Evolutionary conservation across 139 green algal genomes (phyloP), one percentile per base, ranked within the genome.

Genomic region (Micromonas commoda): DNA sequence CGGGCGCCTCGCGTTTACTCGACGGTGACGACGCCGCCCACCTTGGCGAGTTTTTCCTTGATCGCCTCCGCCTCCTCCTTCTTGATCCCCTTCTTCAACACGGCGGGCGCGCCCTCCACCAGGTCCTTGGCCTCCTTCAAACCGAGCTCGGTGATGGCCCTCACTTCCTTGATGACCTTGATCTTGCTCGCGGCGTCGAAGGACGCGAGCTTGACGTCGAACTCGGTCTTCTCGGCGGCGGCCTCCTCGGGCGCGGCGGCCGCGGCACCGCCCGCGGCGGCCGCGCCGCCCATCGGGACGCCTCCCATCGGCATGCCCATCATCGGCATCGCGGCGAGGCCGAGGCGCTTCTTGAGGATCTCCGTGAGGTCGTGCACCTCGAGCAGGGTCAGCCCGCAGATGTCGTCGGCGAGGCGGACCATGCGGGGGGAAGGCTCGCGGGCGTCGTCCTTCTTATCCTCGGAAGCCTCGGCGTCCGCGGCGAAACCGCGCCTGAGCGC

Each of bases 131-230:
- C 93, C 78, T 99, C 95, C 85, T 99, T 99, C 21, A 99, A 80
- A 21, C 95, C 95, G 33, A 99, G 84, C 61, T 85, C 91, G 0
- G 95, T 97, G 63, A 97, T 84, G 0, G 83, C 88, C 4, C 95
- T 86, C 33, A 99, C 86, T 80, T 99, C 95, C 89, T 99, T 99
- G 87, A 99, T 99, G 32, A 99, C 87, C 87, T 98, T 98, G 80
- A 99, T 97, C 84, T 99, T 99, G 73, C 88, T 83, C 6, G 91
- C 88, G 1, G 92, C 85, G 24, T 91, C 89, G 80, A 97, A 99
- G 9, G 89, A 86, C 1, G 96, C 91, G 4, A 99, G 91, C 85
- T 97, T 97, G 0, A 99, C 79, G 16, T 92, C 86, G 81, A 98
- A 99, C 75, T 92, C 90, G 0, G 93, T 98, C 84, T 98, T 94